A percentile compares a stretch with the other conserved stretches of the same genome.
These are phyloP conservation scores for Onygenales sp. DNA, from an alignment of 2,329 filamentous ascomycete species.

Conservation along the genomic window DNA sequence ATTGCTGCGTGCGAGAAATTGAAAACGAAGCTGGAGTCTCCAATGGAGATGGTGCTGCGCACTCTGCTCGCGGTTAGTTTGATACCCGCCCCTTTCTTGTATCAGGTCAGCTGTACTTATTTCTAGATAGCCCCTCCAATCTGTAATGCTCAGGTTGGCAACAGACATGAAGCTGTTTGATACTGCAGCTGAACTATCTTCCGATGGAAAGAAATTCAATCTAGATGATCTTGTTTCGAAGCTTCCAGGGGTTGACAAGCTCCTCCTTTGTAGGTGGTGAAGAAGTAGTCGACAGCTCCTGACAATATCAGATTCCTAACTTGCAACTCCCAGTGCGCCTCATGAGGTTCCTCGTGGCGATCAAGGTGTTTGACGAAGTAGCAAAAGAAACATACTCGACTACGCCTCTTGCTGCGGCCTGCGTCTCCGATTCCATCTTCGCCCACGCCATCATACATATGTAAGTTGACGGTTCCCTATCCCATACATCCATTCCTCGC, in stretches of 20 bases:
- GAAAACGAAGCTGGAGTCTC: not conserved
- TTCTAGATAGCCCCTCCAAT: not conserved
- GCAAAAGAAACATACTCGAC: slow-evolving; percentile 6
- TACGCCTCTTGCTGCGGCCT: slow-evolving; percentile 7
- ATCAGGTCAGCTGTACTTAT: not conserved
- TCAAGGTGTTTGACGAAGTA: slow-evolving; percentile 9
- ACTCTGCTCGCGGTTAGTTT: not conserved
- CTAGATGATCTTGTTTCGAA: slow-evolving; percentile 10
- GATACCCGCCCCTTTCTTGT: not conserved
- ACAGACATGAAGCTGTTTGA: slow-evolving; percentile 17
- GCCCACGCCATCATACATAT: slow-evolving; percentile 14
- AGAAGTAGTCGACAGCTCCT: not conserved
- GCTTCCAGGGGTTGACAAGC: slow-evolving; percentile 5
- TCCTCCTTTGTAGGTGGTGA: slow-evolving; percentile 1
- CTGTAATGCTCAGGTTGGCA: not conserved
- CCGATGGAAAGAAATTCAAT: slow-evolving; percentile 4
- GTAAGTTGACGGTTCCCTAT: slow-evolving; percentile 8
- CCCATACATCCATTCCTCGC: not conserved
- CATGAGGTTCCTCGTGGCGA: slow-evolving; percentile 12
- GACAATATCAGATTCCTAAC: not conserved
- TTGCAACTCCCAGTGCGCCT: slow-evolving; percentile 10
- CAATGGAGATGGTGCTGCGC: not conserved
- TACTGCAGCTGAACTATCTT: slow-evolving; percentile 6
- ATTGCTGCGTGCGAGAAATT: not conserved
- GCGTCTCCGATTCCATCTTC: slow-evolving; percentile 5